Evolutionary conservation across 2,329 filamentous ascomycete genomes (phyloP).

Genomic region (Xylogone sp.): DNA sequence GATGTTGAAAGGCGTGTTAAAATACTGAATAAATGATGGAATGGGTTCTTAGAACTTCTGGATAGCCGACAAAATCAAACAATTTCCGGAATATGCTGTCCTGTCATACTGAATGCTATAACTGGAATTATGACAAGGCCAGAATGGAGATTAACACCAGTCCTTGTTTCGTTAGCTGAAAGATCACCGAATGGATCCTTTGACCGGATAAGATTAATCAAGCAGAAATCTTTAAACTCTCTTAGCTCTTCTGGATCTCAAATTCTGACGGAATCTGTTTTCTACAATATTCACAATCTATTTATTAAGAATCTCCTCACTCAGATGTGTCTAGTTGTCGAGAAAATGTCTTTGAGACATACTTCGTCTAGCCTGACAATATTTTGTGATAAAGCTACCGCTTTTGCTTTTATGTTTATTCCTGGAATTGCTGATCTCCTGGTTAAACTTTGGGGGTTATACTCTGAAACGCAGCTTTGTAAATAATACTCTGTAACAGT

Average conservation of each 20-base stretch:
- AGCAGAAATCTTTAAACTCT: constrained; percentile 43
- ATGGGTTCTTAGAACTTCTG: constrained; percentile 63
- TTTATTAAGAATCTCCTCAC: constrained; percentile 66
- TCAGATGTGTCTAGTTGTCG: constrained; percentile 68
- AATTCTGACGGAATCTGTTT: constrained; percentile 65
- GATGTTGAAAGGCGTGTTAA: constrained; percentile 65
- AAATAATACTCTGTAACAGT: too few species aligned
- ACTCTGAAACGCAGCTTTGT: constrained; percentile 50
- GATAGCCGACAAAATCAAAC: constrained; percentile 66
- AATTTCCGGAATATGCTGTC: constrained; percentile 66
- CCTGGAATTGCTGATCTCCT: constrained; percentile 69
- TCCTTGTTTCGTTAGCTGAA: constrained; percentile 50
- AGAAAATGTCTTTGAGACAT: constrained; percentile 68
- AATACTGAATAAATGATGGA: constrained; percentile 75
- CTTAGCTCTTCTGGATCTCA: constrained; percentile 57
- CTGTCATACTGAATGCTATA: constrained; percentile 65
- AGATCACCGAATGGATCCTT: constrained; percentile 29
- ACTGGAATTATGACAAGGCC: constrained; percentile 67
- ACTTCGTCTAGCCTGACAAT: constrained; percentile 51
- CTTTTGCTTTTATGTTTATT: constrained; percentile 73
- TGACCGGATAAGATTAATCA: constrained; percentile 19
- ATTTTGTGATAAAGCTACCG: constrained; percentile 69
- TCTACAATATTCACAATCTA: constrained; percentile 68
- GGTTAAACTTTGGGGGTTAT: constrained; percentile 61
- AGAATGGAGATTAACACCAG: constrained; percentile 63